Evolutionary conservation across 352 stramenopile genomes (phyloP).

Genomic region (Globisporangium recalcitrans): DNA sequence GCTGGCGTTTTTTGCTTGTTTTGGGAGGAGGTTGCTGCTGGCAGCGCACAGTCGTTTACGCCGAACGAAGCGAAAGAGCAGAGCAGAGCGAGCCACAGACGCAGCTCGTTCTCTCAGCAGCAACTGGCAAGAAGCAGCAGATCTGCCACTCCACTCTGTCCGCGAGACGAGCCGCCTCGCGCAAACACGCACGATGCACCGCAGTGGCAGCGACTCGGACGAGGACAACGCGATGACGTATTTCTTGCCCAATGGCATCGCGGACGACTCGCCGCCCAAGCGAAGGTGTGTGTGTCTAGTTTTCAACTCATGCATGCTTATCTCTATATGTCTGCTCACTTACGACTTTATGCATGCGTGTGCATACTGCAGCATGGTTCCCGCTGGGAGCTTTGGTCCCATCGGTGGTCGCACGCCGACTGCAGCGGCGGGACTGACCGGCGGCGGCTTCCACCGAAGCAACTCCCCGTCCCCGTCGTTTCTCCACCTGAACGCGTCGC

Average conservation of each 20-base stretch:
- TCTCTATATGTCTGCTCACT: neutral
- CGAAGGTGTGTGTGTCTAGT: slow-evolving; percentile 30
- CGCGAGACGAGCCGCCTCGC: neutral
- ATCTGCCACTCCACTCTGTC: too few relatives aligned
- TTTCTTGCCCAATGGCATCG: slow-evolving; percentile 82
- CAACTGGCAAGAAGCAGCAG: neutral
- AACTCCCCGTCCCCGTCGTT: slow-evolving; percentile 17
- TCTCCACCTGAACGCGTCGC: slow-evolving; percentile 6
- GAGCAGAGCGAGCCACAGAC: neutral
- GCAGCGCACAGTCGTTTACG: neutral
- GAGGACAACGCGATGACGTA: slow-evolving; percentile 68
- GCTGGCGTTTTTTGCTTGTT: slow-evolving; percentile 2
- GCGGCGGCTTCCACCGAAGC: slow-evolving; percentile 13
- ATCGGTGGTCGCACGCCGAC: slow-evolving; percentile 32
- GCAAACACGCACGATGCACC: slow-evolving; percentile 11
- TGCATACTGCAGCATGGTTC: slow-evolving; percentile 5
- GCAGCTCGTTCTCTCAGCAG: neutral
- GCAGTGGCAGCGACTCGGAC: slow-evolving; percentile 38
- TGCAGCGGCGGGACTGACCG: neutral
- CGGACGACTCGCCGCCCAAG: slow-evolving; percentile 75
- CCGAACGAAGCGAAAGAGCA: neutral
- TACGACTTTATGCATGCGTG: neutral
- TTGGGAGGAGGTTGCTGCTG: neutral
- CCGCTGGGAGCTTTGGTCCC: slow-evolving; percentile 35
- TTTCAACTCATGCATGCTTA: neutral